phyloP scores from a whole-genome alignment of 345 rosid species.

The Populus simonii region DNA sequence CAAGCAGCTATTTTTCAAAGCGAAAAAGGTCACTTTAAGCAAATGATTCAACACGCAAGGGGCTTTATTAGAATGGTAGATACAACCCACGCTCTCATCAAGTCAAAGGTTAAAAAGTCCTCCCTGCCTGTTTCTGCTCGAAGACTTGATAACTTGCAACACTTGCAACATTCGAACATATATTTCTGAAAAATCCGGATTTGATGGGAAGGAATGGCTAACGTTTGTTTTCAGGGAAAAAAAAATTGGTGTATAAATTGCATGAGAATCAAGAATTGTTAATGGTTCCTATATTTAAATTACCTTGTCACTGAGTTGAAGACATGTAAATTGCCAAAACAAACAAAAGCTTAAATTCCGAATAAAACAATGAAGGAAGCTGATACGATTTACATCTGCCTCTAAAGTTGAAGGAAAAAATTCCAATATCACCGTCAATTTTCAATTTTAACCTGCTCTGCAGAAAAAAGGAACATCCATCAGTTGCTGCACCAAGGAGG shows the following conservation, averaged over 20 bases:
- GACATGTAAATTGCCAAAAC: neutral
- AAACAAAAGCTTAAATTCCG: neutral
- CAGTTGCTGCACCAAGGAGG: constrained; percentile 2
- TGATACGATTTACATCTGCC: constrained; percentile 27
- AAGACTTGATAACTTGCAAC: neutral
- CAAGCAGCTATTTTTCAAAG: neutral
- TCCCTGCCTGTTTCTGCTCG: neutral
- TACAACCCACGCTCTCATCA: too few species aligned
- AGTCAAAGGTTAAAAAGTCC: too few species aligned
- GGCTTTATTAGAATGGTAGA: neutral
- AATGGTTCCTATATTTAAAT: neutral
- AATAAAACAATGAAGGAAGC: constrained; percentile 14
- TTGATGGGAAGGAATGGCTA: neutral
- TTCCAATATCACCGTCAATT: neutral
- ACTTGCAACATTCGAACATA: neutral
- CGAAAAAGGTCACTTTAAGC: neutral
- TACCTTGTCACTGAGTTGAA: neutral
- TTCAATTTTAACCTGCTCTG: neutral
- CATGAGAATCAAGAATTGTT: neutral
- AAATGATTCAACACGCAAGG: neutral
- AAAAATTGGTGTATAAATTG: neutral
- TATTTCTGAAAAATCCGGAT: neutral
- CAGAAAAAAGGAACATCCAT: constrained; percentile 7
- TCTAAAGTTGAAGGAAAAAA: constrained; percentile 2
- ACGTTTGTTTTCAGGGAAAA: neutral